Percentiles rank a stretch among this genome's conserved stretches.
Conservation (phyloP, 306 rosid genomes). For the cucumber (Cucumis sativus) region Cucumber_9930_V3 NC_026660.2:30788001-30788500, state of each 20-base stretch:
- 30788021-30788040: slow-evolving; percentile 69
- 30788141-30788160: slow-evolving; percentile 50
- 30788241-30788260: slow-evolving; percentile 61
- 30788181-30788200: slow-evolving; percentile 49
- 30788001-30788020: slow-evolving; percentile 39
- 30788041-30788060: slow-evolving; percentile 56
- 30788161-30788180: slow-evolving; percentile 44
- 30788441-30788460: too few relatives aligned
- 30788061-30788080: slow-evolving; percentile 48
- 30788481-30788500: too few relatives aligned
- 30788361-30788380: slow-evolving; percentile 54
- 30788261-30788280: slow-evolving; percentile 29
- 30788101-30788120: slow-evolving; percentile 61
- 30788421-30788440: too few relatives aligned
- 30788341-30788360: slow-evolving; percentile 30
- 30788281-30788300: slow-evolving; percentile 39
- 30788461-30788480: too few relatives aligned
- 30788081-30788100: slow-evolving; percentile 44
- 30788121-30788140: slow-evolving; percentile 59
- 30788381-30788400: neutral
- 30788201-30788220: slow-evolving; percentile 59
- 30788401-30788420: too few relatives aligned
- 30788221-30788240: slow-evolving; percentile 49
- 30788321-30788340: slow-evolving; percentile 52
- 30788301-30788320: slow-evolving; percentile 44